Evolutionary conservation across 257 asterid genomes (phyloP).

Genomic region (Forsythia suspensa): DNA sequence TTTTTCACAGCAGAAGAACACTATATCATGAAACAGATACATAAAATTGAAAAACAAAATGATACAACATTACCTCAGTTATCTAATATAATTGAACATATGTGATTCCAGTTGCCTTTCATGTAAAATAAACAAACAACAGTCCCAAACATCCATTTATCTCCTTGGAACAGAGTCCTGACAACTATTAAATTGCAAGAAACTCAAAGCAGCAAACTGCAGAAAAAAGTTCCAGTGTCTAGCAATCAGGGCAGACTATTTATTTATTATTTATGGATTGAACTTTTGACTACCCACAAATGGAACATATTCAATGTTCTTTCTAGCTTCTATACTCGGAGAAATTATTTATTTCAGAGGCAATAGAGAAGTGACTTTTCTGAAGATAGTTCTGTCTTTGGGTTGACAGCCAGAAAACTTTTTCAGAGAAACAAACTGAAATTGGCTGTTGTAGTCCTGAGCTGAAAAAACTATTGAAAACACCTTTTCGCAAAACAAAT

Average conservation of each 20-base stretch:
- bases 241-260: not conserved
- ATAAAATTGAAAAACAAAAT: not conserved
- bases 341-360: constrained; percentile 5
- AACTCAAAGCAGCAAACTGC: constrained; percentile 13
- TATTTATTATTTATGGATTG: not conserved
- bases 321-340: not conserved
- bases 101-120: not conserved
- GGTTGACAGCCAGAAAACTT: not conserved
- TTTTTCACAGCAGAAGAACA: constrained; percentile 2
- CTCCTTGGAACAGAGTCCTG: constrained; percentile 1
- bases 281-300: constrained; percentile 6
- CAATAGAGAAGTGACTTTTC: not conserved
- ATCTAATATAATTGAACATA: not conserved
- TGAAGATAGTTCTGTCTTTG: not conserved
- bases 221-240: constrained; percentile 9
- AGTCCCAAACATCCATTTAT: constrained; percentile 11
- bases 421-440: not conserved
- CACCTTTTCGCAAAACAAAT: not conserved
- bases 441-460: not conserved
- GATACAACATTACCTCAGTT: not conserved
- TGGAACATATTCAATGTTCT: constrained; percentile 2
- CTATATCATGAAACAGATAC: constrained; percentile 14
- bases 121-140: constrained; percentile 7
- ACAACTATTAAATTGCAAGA: constrained; percentile 8
- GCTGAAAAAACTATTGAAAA: not conserved